Evolutionary conservation across 495 filamentous ascomycete species (phyloP), one percentile per base, ranked within the genome.

Genomic region (Pyrenula aspistea): DNA sequence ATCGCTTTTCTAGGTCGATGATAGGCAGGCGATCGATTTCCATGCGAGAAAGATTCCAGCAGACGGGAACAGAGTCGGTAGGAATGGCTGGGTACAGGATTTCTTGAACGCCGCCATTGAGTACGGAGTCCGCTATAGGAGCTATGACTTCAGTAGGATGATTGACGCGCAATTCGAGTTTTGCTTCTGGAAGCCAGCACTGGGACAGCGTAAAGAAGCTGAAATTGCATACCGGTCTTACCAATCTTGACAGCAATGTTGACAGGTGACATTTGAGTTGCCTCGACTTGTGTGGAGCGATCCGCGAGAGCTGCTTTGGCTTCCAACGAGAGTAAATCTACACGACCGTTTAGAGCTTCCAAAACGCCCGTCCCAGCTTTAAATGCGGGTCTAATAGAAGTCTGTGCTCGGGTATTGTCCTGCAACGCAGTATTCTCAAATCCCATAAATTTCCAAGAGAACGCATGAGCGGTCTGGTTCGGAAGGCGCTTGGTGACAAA

Each of bases 111-210:
- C 58, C 23, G 15, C 61, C 55, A 1, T 22, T 21, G 0, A 56
- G 20, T 20, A 25, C 12, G 1, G 61, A 61, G 4, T 67, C 55
- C 3, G 67, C 63, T 20, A 75, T 51, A 22, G 70, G 64, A 12
- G 67, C 73, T 24, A 67, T 61, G 36, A 80, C 57, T 55, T 80
- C 76, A 42, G 78, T 58, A 57, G 72, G 78, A n/a, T 0, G 72
- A 74, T 22, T 58, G 76, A 53, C 31, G 31, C 75, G 73, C 75
- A 55, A 78, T 68, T 49, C 68, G 66, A 2, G 66, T 69, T 25
- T 66, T 73, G 31, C 31, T 42, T 4, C 31, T 4, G 4, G 4
- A 15, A 8, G 57, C 58, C 2, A 58, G 47, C 12, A 81, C 68
- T 0, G 77, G 76, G 1, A 63, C 59, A 0, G 77, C 74, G 58